A percentile compares a stretch with the other conserved stretches of the same genome.
Evolutionary conservation across 768 basidiomycete species (phyloP).

Genomic region (Trametes cubensis): DNA sequence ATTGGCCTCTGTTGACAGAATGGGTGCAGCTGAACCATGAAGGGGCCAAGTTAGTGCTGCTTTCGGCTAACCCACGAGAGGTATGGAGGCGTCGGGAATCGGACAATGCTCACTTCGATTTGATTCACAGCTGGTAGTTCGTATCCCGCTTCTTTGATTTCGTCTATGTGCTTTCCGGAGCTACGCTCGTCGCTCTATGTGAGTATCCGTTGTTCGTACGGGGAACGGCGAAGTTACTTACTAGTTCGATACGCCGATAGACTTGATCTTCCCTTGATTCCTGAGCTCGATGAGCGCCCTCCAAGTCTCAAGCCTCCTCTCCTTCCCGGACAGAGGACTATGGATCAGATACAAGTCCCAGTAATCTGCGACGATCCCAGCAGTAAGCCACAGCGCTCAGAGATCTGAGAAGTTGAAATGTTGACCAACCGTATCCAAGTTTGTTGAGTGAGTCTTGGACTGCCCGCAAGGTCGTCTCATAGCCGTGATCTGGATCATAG

Average conservation of each 20-base stretch:
- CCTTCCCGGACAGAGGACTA: conserved; percentile 42
- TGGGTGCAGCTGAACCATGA: conserved; percentile 60
- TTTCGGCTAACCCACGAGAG: neutral
- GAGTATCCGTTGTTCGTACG: neutral
- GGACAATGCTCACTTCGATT: conserved; percentile 58
- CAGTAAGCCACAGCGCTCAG: neutral
- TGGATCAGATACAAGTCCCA: conserved; percentile 55
- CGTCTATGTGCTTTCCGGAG: conserved; percentile 71
- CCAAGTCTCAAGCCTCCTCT: conserved; percentile 44
- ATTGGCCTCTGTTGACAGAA: conserved; percentile 81
- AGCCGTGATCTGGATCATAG: conserved; percentile 47
- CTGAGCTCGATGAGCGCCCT: conserved; percentile 41
- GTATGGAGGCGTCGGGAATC: too few species aligned
- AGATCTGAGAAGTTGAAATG: too few species aligned
- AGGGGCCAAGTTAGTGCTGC: neutral
- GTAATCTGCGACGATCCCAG: conserved; percentile 36
- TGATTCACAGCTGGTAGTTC: conserved; percentile 78
- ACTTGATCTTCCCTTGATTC: conserved; percentile 41
- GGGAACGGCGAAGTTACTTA: conserved; percentile 28
- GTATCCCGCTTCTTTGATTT: conserved; percentile 64
- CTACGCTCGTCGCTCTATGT: conserved; percentile 38
- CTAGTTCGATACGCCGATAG: conserved; percentile 54
- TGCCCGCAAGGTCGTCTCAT: conserved; percentile 29
- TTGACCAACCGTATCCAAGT: conserved; percentile 36
- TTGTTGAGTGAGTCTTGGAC: conserved; percentile 35